Base-by-base conservation (phyloP, 2,329 filamentous ascomycete species). In the Apiospora pterosperma region DNA sequence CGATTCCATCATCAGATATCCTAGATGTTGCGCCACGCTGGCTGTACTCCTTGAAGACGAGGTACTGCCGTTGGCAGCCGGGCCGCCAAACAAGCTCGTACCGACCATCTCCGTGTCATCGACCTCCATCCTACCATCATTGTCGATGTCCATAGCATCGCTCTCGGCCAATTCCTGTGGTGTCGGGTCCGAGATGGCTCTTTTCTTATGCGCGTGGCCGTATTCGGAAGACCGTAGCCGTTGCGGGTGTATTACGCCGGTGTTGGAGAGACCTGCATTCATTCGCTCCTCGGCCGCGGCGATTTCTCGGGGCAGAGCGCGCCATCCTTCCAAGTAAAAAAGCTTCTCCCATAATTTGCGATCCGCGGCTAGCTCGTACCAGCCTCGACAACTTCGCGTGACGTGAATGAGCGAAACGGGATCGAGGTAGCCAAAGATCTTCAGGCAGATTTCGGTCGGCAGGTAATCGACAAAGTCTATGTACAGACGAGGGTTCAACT, bases 401-500 rank as follows among this genome's bases (percentile, higher is more conserved):
- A 94, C 92, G 61, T 87, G 88, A 64, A 98, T 84, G 42, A 99
- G 83, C 0, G 93, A 96, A 34, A 88, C 76, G 0, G 93, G 91
- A 63, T 94, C 91, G 61, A 99, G 88, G 73, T 93, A 96, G 19
- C 91, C 90, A 52, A 99, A 89, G 55, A 98, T 90, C 73, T 96
- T 91, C 55, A 96, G 89, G 66, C 93, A 96, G 71, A 99, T 91
- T 76, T 99, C 96, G 31, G 92, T 88, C 0, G 96, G 96, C 0
- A 99, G 86, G 72, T 92, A 89, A 68, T 88, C 82, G 48, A 97
- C 88, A 63, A 97, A 97, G 78, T 99, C 92, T 79, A 97, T 95
- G 77, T 97, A 94, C 3, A 98, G 88, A 62, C 94, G 85, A 4
- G 93, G 92, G 67, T 90, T 91, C 21, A 97, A 81, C 68, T 90